Conservation (phyloP, 116 monocot species). For the Cymodocea nodosa region DNA sequence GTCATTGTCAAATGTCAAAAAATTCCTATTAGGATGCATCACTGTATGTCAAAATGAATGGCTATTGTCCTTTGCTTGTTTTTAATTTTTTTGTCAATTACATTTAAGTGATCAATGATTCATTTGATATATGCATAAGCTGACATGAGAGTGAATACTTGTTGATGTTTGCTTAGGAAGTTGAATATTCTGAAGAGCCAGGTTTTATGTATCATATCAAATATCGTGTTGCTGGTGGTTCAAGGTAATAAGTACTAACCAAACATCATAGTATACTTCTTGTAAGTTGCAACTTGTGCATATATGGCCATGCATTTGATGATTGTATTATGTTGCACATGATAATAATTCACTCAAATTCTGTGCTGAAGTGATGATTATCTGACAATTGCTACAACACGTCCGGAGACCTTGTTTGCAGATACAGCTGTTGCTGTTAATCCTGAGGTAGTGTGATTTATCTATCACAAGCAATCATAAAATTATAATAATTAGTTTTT, state of each 20-base stretch:
- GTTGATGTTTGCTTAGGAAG: conserved; percentile 42
- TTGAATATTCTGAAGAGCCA: conserved; percentile 94
- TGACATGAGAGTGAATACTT: not conserved
- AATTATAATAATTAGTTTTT: no score
- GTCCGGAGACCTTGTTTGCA: conserved; percentile 94
- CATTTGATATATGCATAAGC: not conserved
- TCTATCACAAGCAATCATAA: not conserved
- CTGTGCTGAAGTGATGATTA: conserved; percentile 23
- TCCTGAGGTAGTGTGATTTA: conserved; percentile 57
- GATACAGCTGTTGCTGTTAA: conserved; percentile 95
- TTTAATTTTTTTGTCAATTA: not conserved
- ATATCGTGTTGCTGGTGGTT: conserved; percentile 93
- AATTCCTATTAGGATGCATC: no score
- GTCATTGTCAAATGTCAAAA: no score
- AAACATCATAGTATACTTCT: not conserved
- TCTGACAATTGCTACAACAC: conserved; percentile 87
- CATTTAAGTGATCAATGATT: not conserved
- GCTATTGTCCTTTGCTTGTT: no score
- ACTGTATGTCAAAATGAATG: no score
- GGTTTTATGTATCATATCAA: conserved; percentile 74
- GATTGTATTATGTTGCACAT: not conserved
- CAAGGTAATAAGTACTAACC: conserved; percentile 56
- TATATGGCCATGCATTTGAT: not conserved
- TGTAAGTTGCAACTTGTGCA: not conserved
- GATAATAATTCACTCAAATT: not conserved